Conservation (phyloP, 345 rosid genomes). For the Syzygium aromaticum region DNA sequence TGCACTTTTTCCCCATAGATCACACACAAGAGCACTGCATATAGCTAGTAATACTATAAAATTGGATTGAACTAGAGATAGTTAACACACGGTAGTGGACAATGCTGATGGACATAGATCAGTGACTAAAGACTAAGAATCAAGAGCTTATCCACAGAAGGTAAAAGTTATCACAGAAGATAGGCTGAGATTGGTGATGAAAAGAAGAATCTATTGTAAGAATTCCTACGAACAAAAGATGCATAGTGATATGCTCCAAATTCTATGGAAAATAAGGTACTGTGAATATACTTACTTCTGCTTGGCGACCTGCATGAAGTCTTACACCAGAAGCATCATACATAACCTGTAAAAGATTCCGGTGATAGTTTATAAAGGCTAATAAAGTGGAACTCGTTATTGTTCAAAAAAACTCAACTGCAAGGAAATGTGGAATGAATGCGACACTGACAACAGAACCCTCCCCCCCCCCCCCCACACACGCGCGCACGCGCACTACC, state of each 20-base stretch:
- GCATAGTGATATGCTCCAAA: neutral
- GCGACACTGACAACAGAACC: neutral
- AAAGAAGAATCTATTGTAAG: neutral
- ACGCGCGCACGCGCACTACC: too few species aligned
- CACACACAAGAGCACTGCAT: neutral
- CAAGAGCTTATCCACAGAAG: neutral
- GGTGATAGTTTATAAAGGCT: neutral
- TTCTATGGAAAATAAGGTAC: neutral
- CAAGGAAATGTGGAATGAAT: neutral
- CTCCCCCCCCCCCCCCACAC: neutral
- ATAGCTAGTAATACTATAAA: neutral
- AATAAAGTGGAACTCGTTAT: neutral
- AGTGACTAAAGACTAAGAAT: neutral
- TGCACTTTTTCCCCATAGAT: neutral
- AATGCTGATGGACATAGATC: neutral
- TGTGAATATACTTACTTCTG: slow-evolving; percentile 33
- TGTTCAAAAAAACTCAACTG: neutral
- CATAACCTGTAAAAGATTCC: slow-evolving; percentile 40
- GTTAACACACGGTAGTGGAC: neutral
- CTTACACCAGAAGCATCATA: slow-evolving; percentile 65
- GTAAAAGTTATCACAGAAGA: neutral
- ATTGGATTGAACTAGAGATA: neutral
- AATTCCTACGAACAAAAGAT: neutral
- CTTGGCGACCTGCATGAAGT: slow-evolving; percentile 69
- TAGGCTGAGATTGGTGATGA: neutral